Percentiles rank a stretch among this genome's conserved stretches.
Conservation (phyloP, 257 asterid species). For the Lycium barbarum region DNA sequence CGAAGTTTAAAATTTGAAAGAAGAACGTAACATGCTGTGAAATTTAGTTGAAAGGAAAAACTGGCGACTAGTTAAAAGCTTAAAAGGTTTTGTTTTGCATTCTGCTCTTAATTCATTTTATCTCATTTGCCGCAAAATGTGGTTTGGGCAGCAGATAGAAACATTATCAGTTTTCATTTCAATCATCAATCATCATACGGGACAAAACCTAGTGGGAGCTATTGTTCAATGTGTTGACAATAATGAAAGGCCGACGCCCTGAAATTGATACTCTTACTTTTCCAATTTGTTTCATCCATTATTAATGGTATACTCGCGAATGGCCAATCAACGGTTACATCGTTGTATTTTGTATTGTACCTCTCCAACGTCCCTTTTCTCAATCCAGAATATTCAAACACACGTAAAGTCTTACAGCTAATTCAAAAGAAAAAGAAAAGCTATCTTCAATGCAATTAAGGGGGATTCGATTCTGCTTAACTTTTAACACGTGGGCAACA, state of each 20-base stretch:
- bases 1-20: background rate
- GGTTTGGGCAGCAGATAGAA: background rate
- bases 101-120: background rate
- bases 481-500: no score
- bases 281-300: background rate
- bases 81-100: background rate
- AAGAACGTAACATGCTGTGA: background rate
- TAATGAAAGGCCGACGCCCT: background rate
- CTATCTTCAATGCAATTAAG: no score
- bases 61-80: background rate
- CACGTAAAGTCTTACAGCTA: no score
- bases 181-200: no score
- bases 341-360: background rate
- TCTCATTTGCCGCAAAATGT: background rate
- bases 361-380: no score
- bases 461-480: no score
- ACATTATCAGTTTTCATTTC: background rate
- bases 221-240: slow-evolving; percentile 8
- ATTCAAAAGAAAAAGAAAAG: no score
- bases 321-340: no score
- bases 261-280: background rate
- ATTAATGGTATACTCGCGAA: no score
- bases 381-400: no score
- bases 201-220: slow-evolving; percentile 22
- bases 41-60: background rate